These are phyloP conservation scores for Wickerhamiella lipophila DNA, from an alignment of 805 yeast species.

Conservation along the genomic window DNA sequence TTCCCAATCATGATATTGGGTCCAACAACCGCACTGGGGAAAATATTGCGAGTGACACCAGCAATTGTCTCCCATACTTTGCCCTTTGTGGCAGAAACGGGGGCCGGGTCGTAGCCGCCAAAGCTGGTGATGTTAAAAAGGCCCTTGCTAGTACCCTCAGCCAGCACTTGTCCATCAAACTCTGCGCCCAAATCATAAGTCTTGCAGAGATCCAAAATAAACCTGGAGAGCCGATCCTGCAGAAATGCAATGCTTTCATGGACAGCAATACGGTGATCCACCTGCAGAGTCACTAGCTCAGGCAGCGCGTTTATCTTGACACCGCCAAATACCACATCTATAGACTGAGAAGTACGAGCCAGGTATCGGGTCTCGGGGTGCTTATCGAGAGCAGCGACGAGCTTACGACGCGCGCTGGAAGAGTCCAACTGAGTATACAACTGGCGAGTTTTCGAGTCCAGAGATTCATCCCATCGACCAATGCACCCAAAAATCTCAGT, in stretches of 20 bases:
- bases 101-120: conserved; percentile 37
- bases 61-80: conserved; percentile 41
- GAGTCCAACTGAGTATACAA: conserved; percentile 1
- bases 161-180: conserved; percentile 2
- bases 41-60: conserved; percentile 48
- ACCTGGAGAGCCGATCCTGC: conserved; percentile 29
- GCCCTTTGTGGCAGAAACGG: conserved; percentile 30
- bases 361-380: conserved; percentile 27
- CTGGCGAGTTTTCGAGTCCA: not conserved
- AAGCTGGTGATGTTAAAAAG: conserved; percentile 6
- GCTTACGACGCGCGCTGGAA: conserved; percentile 3
- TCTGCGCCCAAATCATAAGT: conserved; percentile 36
- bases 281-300: conserved; percentile 38
- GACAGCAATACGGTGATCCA: conserved; percentile 50
- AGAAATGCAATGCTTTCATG: conserved; percentile 40
- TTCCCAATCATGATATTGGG: conserved; percentile 43
- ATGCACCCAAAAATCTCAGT: conserved; percentile 46
- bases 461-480: conserved; percentile 28
- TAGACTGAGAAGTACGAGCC: conserved; percentile 47
- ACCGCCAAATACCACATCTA: conserved; percentile 54
- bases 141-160: conserved; percentile 7
- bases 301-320: conserved; percentile 64
- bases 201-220: conserved; percentile 33
- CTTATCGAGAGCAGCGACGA: conserved; percentile 14
- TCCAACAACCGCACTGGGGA: conserved; percentile 34